Evolutionary conservation across 2,329 filamentous ascomycete species (phyloP).

Genomic region (Coniochaeta sp.): DNA sequence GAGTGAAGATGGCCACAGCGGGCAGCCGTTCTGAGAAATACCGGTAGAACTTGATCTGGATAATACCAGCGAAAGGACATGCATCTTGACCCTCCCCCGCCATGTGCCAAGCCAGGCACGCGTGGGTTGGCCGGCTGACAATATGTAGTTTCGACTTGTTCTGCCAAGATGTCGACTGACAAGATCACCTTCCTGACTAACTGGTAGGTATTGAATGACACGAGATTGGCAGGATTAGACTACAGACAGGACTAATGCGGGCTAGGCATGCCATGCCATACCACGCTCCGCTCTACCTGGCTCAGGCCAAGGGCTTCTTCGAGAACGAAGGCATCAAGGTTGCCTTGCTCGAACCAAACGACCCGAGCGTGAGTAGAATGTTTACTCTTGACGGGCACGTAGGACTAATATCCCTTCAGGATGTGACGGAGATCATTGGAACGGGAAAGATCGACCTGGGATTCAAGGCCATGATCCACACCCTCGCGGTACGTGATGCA

Average conservation of each 20-base stretch:
- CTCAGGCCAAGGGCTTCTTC: conserved; percentile 69
- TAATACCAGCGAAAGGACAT: conserved; percentile 70
- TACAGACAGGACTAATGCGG: background rate
- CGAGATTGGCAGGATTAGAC: background rate
- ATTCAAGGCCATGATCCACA: conserved; percentile 82
- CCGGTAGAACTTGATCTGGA: conserved; percentile 68
- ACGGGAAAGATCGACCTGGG: conserved; percentile 69
- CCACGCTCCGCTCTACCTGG: conserved; percentile 70
- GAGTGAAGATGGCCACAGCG: background rate
- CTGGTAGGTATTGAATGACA: conserved; percentile 47
- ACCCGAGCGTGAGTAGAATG: conserved; percentile 52
- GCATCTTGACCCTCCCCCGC: conserved; percentile 52
- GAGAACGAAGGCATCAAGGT: conserved; percentile 71
- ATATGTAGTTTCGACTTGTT: conserved; percentile 21
- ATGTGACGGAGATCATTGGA: conserved; percentile 77
- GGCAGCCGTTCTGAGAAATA: conserved; percentile 61
- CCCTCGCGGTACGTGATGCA: conserved; percentile 49
- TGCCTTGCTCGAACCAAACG: conserved; percentile 69
- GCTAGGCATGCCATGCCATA: conserved; percentile 73
- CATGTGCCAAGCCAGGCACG: too few species aligned
- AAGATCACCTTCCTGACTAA: conserved; percentile 83
- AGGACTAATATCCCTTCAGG: conserved; percentile 31
- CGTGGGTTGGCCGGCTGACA: too few species aligned
- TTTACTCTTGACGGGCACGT: fast-evolving
- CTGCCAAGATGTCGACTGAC: conserved; percentile 63